Evolutionary conservation across 2,329 filamentous ascomycete species (phyloP), one percentile per base, ranked within the genome.

Genomic region (Arthrobotrys megalospora): DNA sequence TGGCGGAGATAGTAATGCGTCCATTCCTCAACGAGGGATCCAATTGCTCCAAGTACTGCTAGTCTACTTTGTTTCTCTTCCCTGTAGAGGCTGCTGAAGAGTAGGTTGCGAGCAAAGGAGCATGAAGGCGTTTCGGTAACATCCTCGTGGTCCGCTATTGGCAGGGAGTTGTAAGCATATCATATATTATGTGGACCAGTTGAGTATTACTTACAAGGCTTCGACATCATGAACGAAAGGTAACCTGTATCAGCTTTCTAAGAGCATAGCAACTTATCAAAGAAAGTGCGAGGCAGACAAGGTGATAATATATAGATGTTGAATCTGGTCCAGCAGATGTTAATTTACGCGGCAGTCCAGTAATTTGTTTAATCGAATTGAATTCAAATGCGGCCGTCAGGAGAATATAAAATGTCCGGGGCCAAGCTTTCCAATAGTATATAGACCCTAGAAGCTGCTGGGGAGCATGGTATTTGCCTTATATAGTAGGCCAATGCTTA

Each of bases 1-100:
- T 78, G 75, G 52, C 75, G 75, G 50, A 78, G 45, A 67, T 78
- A 78, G 63, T 78, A 78, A 24, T 64, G 67, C 6, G 75, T 78
- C 75, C 75, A 78, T 47, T 72, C 75, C 14, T 78, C 75, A 24
- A 78, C 75, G 34, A 78, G 75, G 16, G 75, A 55, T 3, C 75
- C 67, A 16, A 78, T 72, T 43, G 67, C 67, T 24, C 62, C 63
- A 10, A 78, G 67, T 0, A 78, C 62, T 14, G 75, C 75, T 28
- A 72, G 14, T 58, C 75, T 64, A 47, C 52, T 70, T 10, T 78
- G 75, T 45, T 64, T 63, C 62, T 78, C 75, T 52, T 78, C 75
- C 32, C 60, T 71, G 34, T 78, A 72, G 0, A 78, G 62, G 38
- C 60, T 48, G 47, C 67, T 66, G 53, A 78, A 72, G 1, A 78